Conservation (phyloP, 305 asterid species). For the Coffea humblotiana region DNA sequence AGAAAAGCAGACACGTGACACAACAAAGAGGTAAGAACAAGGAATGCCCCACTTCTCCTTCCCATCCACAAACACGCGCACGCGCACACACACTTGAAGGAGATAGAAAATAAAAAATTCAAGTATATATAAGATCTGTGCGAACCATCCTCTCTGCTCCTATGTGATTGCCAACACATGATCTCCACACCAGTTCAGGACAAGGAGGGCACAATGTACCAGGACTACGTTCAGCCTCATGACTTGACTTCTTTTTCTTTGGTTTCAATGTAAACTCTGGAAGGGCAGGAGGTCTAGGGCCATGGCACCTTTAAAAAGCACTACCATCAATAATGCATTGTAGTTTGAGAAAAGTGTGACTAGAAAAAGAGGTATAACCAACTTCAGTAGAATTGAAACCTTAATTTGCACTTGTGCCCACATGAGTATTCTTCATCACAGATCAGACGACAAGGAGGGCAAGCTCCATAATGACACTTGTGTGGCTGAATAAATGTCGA, state of each 20-base stretch:
- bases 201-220: slow-evolving; percentile 88
- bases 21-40: background rate
- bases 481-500: slow-evolving; percentile 67
- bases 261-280: slow-evolving; percentile 92
- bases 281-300: slow-evolving; percentile 77
- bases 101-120: background rate
- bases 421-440: slow-evolving; percentile 79
- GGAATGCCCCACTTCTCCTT: background rate
- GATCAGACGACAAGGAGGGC: slow-evolving; percentile 70
- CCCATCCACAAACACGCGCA: background rate
- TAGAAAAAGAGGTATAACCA: slow-evolving; percentile 9
- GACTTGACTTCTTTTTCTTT: slow-evolving; percentile 64
- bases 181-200: slow-evolving; percentile 78
- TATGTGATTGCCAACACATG: slow-evolving; percentile 79
- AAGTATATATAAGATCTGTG: background rate
- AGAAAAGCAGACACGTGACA: background rate
- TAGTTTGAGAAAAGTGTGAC: slow-evolving; percentile 12
- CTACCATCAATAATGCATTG: slow-evolving; percentile 12
- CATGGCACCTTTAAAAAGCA: slow-evolving; percentile 71
- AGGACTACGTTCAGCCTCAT: slow-evolving; percentile 51
- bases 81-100: background rate
- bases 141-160: slow-evolving; percentile 90
- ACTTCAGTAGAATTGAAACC: slow-evolving; percentile 44
- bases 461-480: slow-evolving; percentile 93
- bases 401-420: slow-evolving; percentile 79